Evolutionary conservation across 768 basidiomycete species (phyloP).

Genomic region (Boletus vinaceobasis): DNA sequence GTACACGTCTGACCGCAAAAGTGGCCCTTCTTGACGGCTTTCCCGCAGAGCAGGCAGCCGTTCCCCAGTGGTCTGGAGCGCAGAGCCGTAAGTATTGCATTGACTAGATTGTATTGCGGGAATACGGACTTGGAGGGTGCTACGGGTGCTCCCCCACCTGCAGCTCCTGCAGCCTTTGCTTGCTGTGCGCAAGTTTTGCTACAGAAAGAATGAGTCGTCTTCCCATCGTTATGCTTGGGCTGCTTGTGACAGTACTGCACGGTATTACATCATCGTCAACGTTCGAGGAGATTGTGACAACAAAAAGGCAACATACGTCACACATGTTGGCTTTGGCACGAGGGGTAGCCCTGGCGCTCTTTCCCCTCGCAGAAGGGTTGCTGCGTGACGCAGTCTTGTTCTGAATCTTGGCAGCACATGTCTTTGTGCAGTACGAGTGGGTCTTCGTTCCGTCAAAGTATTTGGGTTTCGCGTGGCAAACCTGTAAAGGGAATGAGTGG

Average conservation of each 20-base stretch:
- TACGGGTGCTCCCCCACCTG: conserved; percentile 21
- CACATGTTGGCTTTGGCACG: conserved; percentile 41
- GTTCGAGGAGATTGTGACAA: background rate
- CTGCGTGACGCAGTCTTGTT: conserved; percentile 23
- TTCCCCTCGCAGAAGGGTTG: conserved; percentile 27
- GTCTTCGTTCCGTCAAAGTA: conserved; percentile 53
- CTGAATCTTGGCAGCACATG: conserved; percentile 50
- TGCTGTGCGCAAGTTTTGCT: conserved; percentile 59
- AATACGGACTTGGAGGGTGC: conserved; percentile 32
- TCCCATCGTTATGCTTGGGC: conserved; percentile 58
- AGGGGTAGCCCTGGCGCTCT: conserved; percentile 23
- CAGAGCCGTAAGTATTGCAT: conserved; percentile 32
- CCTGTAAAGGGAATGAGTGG: conserved; percentile 31
- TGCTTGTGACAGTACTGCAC: conserved; percentile 55
- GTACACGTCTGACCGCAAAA: conserved; percentile 59
- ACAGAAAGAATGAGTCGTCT: conserved; percentile 58
- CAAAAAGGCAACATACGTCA: conserved; percentile 38
- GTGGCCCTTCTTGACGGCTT: conserved; percentile 56
- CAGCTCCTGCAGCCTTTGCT: conserved; percentile 31
- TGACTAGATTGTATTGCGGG: conserved; percentile 17
- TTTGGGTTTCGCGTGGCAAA: conserved; percentile 55
- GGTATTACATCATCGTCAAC: conserved; percentile 6
- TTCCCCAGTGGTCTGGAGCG: conserved; percentile 36
- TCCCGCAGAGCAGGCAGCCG: conserved; percentile 60
- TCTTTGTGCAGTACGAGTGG: conserved; percentile 58